phyloP scores from a whole-genome alignment of 257 asterid genomes.

The Solanum bukasovii region DNA sequence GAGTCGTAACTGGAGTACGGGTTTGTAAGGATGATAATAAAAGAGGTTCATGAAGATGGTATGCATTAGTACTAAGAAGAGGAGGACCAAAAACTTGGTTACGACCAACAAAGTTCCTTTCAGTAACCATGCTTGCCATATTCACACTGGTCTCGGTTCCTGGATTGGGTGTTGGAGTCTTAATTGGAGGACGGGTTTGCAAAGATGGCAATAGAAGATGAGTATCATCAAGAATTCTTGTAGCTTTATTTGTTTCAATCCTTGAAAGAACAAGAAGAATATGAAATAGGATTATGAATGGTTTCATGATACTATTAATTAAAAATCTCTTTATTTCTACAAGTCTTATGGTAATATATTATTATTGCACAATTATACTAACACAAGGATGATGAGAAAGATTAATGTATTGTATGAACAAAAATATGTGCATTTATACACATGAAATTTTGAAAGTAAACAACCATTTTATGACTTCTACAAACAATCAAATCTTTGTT shows the following conservation, averaged over 20 bases:
- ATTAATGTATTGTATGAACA: not conserved
- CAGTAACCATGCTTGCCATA: not conserved
- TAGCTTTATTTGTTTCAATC: not conserved
- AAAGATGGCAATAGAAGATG: not conserved
- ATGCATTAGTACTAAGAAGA: not conserved
- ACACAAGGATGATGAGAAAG: not conserved
- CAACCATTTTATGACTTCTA: not conserved
- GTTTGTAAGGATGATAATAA: not conserved
- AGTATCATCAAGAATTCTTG: not conserved
- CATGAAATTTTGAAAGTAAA: not conserved
- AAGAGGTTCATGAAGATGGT: not conserved
- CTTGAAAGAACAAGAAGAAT: not conserved
- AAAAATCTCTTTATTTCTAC: not conserved
- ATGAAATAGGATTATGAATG: not conserved
- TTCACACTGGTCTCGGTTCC: not conserved
- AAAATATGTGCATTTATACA: not conserved
- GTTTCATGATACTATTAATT: not conserved
- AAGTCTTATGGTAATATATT: not conserved
- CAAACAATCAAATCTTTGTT: not conserved
- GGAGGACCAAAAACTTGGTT: not conserved
- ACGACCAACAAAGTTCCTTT: not conserved
- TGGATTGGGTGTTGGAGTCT: not conserved
- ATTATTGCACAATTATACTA: not conserved
- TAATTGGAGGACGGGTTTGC: not conserved
- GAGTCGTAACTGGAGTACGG: not conserved